phyloP scores from a whole-genome alignment of 257 asterid species.

The Petrea volubilis region DNA sequence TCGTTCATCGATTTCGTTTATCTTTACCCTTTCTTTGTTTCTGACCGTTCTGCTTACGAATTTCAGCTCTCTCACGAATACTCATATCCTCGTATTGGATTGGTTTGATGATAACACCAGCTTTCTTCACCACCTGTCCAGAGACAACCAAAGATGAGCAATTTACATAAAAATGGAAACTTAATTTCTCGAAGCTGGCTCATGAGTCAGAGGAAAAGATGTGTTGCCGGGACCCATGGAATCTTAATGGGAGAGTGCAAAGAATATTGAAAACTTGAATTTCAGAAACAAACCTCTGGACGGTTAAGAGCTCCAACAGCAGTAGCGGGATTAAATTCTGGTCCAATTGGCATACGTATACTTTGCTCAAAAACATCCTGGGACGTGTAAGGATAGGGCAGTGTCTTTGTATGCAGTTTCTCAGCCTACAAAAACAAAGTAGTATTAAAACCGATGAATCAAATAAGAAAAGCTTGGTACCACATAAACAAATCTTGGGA shows the following conservation, averaged over 20 bases:
- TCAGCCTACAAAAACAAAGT: constrained; percentile 60
- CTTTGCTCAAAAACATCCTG: constrained; percentile 82
- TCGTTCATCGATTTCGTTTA: constrained; percentile 19
- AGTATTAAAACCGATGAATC: not conserved
- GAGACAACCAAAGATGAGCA: not conserved
- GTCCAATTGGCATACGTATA: constrained; percentile 92
- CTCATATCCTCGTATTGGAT: constrained; percentile 60
- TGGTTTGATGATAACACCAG: constrained; percentile 80
- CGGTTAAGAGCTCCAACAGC: constrained; percentile 79
- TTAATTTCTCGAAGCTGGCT: not conserved
- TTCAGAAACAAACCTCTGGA: constrained; percentile 64
- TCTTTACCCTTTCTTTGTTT: constrained; percentile 44
- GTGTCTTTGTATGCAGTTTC: constrained; percentile 73
- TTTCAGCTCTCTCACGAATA: constrained; percentile 48
- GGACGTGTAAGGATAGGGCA: constrained; percentile 87
- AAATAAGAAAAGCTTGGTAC: not conserved
- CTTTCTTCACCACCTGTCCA: constrained; percentile 76
- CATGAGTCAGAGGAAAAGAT: not conserved
- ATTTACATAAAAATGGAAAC: not conserved
- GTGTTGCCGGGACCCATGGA: not conserved
- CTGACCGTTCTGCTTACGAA: constrained; percentile 27
- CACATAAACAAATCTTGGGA: not conserved
- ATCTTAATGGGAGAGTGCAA: not conserved
- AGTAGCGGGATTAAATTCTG: constrained; percentile 79
- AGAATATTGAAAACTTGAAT: not conserved